Base-by-base conservation (phyloP, 108 stramenopile genomes). In the Cyclotella distinguenda region DNA sequence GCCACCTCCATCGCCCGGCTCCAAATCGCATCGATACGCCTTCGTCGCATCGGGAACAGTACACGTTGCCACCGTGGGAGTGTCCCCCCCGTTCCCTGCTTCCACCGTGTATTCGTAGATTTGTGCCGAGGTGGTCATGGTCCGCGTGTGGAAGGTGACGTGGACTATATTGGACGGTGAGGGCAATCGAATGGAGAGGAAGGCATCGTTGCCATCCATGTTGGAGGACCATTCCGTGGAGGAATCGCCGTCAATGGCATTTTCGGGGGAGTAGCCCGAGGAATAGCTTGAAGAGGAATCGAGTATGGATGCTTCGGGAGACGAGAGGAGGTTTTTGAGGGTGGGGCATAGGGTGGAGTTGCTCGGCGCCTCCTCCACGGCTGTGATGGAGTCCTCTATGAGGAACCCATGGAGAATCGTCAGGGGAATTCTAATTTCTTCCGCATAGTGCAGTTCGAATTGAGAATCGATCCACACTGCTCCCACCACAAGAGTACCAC, bases 191-290 rank as follows among this genome's bases (percentile, higher is more conserved):
- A 64, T 52, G 0, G 63, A 31, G n/a, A 64, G 51, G 25, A 39
- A 64, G 6, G 63, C 63, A 64, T 64, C 50, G 16, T 64, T 42
- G n/a, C 63, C 63, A 52, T 64, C 63, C 39, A 35, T 38, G 1
- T 2, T 39, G 2, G 50, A 39, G 10, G 63, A 64, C 61, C 61
- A 62, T 46, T 44, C 61, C 0, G 61, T 47, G 18, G 44, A 47
- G 8, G 44, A 8, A 62, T 62, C 46, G 2, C 33, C 61, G 30
- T 62, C 61, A 33, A 62, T 62, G 7, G 61, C 61, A 21, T 62
- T 62, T 6, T 25, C 15, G 6, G 33, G 32, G 8, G n/a, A 15
- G n/a, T 47, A 62, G 13, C 5, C 16, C 1, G 34, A 39, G 12
- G 63, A 52, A 42, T 52, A 64, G 25, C 34, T 52, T 13, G 63